Evolutionary conservation across 352 stramenopile species (phyloP), one percentile per base, ranked within the genome.

Genomic region (Phytopythium boreale): DNA sequence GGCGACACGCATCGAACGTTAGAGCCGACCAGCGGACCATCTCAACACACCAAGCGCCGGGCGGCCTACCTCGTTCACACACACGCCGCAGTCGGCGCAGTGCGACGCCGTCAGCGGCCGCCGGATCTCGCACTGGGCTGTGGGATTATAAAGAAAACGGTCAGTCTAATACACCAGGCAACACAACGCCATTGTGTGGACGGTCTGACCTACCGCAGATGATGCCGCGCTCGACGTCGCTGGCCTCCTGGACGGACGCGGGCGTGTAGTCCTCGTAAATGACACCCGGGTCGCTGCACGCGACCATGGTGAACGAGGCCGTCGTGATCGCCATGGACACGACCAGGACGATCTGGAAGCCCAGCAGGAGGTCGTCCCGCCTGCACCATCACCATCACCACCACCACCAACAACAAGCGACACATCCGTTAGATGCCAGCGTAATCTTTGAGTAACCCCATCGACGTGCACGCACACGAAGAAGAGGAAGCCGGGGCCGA

Each of bases 51-150:
- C 46, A 31, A 9, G 1, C 36, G 56, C 15, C 22, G 53, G 19
- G 12, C 17, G 56, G 22, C 29, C 19, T 50, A 93, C 85, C 71
- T 87, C 74, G 50, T 73, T 61, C 14, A 94, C 70, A 61, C 86
- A 95, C 12, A 92, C 81, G 26, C 79, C 79, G 62, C 86, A 95
- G 61, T 95, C 86, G 31, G 81, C 82, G 68, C 86, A 95, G 66
- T 95, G 86, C 4, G 84, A 90, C 9, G 86, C 86, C 34, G 86
- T 77, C 34, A 82, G 69, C 20, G 86, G 86, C 24, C 86, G 74
- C 50, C 78, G 75, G 10, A 95, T 79, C 29, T 92, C 82, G 61
- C 86, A 95, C 76, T 90, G 80, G 10, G 86, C 86, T 93, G 69
- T 39, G 29, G 14, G 5, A 11, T 36, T 15, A n/a, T 2, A 8